phyloP scores from a whole-genome alignment of 371 early-diverging fungal species.

The Mucor circinelloides region DNA sequence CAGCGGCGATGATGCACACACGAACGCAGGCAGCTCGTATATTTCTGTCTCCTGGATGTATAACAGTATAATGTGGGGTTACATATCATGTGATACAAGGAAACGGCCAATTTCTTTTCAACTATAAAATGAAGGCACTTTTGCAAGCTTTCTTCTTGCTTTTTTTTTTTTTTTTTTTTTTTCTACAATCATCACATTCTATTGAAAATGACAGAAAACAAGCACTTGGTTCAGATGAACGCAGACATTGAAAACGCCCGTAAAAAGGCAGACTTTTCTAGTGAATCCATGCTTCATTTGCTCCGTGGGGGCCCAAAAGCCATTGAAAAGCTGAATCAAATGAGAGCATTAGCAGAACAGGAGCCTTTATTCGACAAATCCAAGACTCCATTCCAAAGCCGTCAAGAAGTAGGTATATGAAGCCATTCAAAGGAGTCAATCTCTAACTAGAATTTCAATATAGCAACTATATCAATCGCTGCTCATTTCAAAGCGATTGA shows the following conservation, averaged over 20 bases:
- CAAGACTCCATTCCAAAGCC: conserved; percentile 32
- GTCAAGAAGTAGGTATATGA: conserved; percentile 37
- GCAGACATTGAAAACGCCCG: conserved; percentile 55
- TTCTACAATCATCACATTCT: neutral
- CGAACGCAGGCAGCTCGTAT: no score
- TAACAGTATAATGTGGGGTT: neutral
- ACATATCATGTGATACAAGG: neutral
- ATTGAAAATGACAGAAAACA: conserved; percentile 28
- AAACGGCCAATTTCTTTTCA: neutral
- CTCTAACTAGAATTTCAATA: neutral
- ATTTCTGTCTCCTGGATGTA: neutral
- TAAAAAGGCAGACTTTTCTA: conserved; percentile 45
- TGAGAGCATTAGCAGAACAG: conserved; percentile 37
- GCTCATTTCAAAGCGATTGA: conserved; percentile 28
- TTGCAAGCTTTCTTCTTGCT: neutral
- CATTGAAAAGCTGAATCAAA: conserved; percentile 29
- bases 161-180: conserved; percentile 1
- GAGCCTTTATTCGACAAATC: conserved; percentile 52
- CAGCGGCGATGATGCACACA: neutral
- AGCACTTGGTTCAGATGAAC: conserved; percentile 34
- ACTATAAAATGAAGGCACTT: neutral
- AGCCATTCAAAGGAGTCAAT: neutral
- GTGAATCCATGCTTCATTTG: conserved; percentile 37
- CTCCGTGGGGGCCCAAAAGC: conserved; percentile 44
- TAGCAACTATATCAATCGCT: conserved; percentile 42